A percentile compares a stretch with the other conserved stretches of the same genome.
phyloP scores from a whole-genome alignment of 2,329 filamentous ascomycete genomes.

The Xylaria sp. region DNA sequence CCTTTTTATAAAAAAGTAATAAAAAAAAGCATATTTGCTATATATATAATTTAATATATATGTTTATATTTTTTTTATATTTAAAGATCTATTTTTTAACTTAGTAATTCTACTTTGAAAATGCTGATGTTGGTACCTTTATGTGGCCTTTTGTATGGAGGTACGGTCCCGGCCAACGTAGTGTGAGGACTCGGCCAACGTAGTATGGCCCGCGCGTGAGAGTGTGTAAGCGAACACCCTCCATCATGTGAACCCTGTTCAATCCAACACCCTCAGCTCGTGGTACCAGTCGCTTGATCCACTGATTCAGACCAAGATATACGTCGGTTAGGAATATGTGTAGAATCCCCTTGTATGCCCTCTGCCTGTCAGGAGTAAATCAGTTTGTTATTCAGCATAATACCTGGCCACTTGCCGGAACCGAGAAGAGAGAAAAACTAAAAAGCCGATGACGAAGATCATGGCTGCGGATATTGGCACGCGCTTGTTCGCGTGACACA shows the following conservation, averaged over 20 bases:
- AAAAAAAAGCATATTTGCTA: no score
- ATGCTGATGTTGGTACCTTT: no score
- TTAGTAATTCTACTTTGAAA: no score
- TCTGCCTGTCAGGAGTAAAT: background rate
- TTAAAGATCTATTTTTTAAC: no score
- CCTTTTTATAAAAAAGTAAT: no score
- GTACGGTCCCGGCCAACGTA: no score
- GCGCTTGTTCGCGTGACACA: background rate
- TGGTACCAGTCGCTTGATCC: slow-evolving; percentile 34
- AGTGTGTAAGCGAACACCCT: slow-evolving; percentile 19
- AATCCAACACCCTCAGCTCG: slow-evolving; percentile 22
- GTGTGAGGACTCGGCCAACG: no score
- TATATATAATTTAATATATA: no score
- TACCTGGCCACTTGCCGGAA: background rate
- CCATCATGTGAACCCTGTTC: slow-evolving; percentile 32
- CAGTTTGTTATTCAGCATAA: background rate
- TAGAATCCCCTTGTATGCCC: slow-evolving; percentile 6
- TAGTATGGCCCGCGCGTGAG: no score
- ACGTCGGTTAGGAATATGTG: slow-evolving; percentile 2
- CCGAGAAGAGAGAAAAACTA: background rate
- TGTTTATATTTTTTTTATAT: no score
- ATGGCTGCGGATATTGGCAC: slow-evolving; percentile 1
- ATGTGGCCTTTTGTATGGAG: no score
- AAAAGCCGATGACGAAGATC: background rate
- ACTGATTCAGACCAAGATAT: slow-evolving; percentile 15